A percentile compares a stretch with the other conserved stretches of the same genome.
phyloP scores from a whole-genome alignment of 805 yeast genomes.

The Yarrowia sp. region DNA sequence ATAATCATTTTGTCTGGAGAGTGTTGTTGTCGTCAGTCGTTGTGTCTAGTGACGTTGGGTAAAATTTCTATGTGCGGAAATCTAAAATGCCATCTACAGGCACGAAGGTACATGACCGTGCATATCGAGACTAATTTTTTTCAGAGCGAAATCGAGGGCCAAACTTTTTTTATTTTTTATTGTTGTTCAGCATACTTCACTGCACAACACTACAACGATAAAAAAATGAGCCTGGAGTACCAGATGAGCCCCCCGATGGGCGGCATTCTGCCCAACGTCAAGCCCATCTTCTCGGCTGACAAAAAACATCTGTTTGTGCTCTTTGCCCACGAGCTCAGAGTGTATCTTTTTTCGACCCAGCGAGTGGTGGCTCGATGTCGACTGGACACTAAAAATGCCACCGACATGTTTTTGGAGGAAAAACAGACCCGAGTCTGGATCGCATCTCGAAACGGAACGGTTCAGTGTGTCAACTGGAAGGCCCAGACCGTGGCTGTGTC shows the following conservation, averaged over 20 bases:
- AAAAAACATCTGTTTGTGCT: conserved; percentile 38
- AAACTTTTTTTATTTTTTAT: not conserved
- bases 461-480: conserved; percentile 34
- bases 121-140: conserved; percentile 12
- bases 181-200: not conserved
- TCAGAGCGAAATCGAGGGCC: not conserved
- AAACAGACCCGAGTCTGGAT: conserved; percentile 35
- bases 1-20: conserved; percentile 65
- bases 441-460: conserved; percentile 32
- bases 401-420: conserved; percentile 36
- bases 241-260: conserved; percentile 33
- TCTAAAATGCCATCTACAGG: not conserved
- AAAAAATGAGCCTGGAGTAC: conserved; percentile 1
- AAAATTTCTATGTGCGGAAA: not conserved
- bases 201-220: not conserved
- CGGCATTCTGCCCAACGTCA: conserved; percentile 38
- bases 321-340: conserved; percentile 40
- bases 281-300: conserved; percentile 40
- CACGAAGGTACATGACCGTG: not conserved
- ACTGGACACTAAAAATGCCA: conserved; percentile 35
- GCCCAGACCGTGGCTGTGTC: not conserved
- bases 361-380: conserved; percentile 39
- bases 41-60: not conserved
- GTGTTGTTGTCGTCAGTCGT: not conserved
- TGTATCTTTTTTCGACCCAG: conserved; percentile 39